These are phyloP conservation scores for Cochlearia excelsa DNA, from an alignment of 345 rosid genomes.

Conservation along the genomic window DNA sequence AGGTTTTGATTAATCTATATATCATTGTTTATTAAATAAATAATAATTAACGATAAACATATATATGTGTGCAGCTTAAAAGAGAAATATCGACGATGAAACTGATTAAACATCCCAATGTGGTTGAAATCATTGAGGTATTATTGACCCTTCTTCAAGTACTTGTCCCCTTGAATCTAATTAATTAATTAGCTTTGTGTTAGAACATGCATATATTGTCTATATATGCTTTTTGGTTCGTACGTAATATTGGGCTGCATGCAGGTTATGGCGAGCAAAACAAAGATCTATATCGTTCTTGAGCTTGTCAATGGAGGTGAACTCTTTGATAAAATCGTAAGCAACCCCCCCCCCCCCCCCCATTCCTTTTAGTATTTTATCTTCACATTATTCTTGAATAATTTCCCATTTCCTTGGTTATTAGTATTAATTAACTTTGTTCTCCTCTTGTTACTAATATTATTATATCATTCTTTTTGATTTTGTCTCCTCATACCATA, in stretches of 20 bases:
- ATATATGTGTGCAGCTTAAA: conserved; percentile 52
- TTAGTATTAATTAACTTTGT: too few relatives aligned
- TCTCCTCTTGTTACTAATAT: background rate
- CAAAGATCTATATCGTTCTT: conserved; percentile 81
- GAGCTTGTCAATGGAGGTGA: conserved; percentile 92
- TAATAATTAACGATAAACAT: too few relatives aligned
- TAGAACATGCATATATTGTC: too few relatives aligned
- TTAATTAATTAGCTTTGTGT: background rate
- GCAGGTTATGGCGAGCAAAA: conserved; percentile 92
- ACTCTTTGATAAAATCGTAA: conserved; percentile 91
- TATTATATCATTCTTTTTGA: too few relatives aligned
- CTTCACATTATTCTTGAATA: too few relatives aligned
- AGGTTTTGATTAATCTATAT: too few relatives aligned
- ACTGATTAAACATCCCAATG: conserved; percentile 94
- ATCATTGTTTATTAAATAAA: too few relatives aligned
- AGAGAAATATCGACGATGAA: conserved; percentile 95
- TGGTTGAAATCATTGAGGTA: conserved; percentile 79
- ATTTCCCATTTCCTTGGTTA: too few relatives aligned
- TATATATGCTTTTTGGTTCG: background rate
- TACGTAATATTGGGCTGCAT: background rate
- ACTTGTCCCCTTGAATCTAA: too few relatives aligned
- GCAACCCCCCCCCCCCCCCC: conserved; percentile 17
- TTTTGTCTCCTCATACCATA: background rate
- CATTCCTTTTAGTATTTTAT: too few relatives aligned
- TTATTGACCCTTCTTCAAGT: too few relatives aligned